Evolutionary conservation across 2,329 filamentous ascomycete genomes (phyloP).

Genomic region (Calonectria hawksworthii): DNA sequence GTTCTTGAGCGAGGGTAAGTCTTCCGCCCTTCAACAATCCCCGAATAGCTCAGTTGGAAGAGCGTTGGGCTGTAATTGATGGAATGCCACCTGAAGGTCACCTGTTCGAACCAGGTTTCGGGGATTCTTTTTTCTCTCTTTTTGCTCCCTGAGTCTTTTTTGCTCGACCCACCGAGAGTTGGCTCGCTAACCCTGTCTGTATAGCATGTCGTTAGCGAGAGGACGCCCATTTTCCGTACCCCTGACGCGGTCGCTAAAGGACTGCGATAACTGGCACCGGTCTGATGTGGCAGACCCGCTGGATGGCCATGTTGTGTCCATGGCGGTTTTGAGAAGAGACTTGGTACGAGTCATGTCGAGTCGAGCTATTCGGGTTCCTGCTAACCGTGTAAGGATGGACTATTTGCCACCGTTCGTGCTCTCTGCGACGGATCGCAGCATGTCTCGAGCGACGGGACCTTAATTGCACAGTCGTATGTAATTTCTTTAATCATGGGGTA

Average conservation of each 20-base stretch:
- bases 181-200: not conserved
- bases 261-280: constrained; percentile 78
- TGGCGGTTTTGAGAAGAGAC: constrained; percentile 77
- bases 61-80: constrained; percentile 15
- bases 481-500: rapidly evolving
- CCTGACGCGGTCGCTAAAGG: constrained; percentile 73
- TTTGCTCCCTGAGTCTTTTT: not conserved
- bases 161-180: not conserved
- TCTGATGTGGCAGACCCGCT: constrained; percentile 74
- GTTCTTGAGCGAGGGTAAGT: constrained; percentile 77
- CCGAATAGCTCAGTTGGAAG: constrained; percentile 15
- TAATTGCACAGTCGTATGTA: constrained; percentile 66
- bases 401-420: constrained; percentile 70
- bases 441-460: constrained; percentile 62
- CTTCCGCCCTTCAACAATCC: not conserved
- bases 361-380: constrained; percentile 12
- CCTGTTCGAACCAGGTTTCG: constrained; percentile 14
- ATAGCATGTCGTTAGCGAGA: constrained; percentile 75
- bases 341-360: constrained; percentile 59
- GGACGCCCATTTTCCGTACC: constrained; percentile 79
- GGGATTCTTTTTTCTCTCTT: constrained; percentile 8
- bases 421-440: constrained; percentile 71
- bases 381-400: constrained; percentile 58
- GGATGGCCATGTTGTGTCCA: constrained; percentile 79
- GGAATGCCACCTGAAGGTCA: constrained; percentile 13